Conservation (phyloP, 106 monocot species). For the Dendrobium huoshanense region DNA sequence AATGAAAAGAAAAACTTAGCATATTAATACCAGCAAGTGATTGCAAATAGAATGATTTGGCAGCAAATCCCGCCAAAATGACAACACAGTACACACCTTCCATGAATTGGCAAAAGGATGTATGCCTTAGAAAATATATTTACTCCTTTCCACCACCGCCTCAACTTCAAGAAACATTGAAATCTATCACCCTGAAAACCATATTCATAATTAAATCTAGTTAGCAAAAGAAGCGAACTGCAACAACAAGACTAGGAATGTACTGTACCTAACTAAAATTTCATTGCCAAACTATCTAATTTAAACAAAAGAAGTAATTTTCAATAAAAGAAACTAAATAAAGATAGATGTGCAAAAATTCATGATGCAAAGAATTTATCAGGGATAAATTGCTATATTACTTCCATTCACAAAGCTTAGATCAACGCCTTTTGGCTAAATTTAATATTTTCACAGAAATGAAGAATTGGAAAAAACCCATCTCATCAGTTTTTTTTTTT, state of each 20-base stretch:
- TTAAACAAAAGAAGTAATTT: not conserved
- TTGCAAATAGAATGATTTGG: not conserved
- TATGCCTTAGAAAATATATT: slow-evolving; percentile 82
- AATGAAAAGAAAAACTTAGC: not conserved
- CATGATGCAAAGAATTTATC: not conserved
- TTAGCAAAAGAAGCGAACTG: not conserved
- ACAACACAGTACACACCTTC: slow-evolving; percentile 48
- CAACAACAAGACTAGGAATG: not conserved
- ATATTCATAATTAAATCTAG: not conserved
- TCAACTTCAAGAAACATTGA: slow-evolving; percentile 55
- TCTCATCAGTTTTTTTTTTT: not conserved
- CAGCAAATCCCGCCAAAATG: not conserved
- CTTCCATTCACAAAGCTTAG: not conserved
- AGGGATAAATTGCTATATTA: not conserved
- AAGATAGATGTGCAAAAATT: not conserved
- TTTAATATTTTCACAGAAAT: not conserved
- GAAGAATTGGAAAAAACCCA: not conserved
- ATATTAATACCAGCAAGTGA: not conserved
- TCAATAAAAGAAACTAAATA: not conserved
- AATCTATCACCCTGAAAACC: slow-evolving; percentile 42
- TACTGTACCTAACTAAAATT: not conserved
- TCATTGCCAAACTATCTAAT: not conserved
- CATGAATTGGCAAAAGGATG: slow-evolving; percentile 88
- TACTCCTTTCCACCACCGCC: slow-evolving; percentile 85
- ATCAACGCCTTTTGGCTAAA: not conserved